Evolutionary conservation across 768 basidiomycete genomes (phyloP).

Genomic region (Tylopilus plumbeoviolaceoides): DNA sequence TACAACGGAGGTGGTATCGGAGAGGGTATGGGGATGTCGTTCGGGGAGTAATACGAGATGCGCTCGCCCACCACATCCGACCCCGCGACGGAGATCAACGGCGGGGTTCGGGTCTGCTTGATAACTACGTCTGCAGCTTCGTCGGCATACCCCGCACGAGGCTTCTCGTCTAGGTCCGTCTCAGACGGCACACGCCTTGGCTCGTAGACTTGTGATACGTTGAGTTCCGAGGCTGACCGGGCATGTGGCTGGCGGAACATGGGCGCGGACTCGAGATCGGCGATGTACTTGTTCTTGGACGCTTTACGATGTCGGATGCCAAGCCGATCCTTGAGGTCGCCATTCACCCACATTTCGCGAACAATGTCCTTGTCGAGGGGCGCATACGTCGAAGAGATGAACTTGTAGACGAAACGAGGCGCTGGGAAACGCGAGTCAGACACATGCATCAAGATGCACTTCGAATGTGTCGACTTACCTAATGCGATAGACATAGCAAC

Average conservation of each 20-base stretch:
- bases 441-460: constrained; percentile 4
- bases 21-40: constrained; percentile 49
- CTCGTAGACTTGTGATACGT: constrained; percentile 42
- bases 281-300: constrained; percentile 36
- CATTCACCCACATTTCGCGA: constrained; percentile 86
- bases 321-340: constrained; percentile 77
- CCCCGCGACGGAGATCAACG: constrained; percentile 9
- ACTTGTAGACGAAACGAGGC: constrained; percentile 80
- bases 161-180: constrained; percentile 14
- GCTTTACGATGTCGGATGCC: constrained; percentile 64
- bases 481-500: constrained; percentile 68
- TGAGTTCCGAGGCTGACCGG: constrained; percentile 63
- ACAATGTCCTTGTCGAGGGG: constrained; percentile 89
- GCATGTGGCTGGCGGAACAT: constrained; percentile 67
- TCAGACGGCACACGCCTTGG: constrained; percentile 37
- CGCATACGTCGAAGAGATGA: constrained; percentile 59
- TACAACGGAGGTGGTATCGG: constrained; percentile 52
- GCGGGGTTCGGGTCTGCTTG: neutral
- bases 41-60: constrained; percentile 59
- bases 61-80: constrained; percentile 11
- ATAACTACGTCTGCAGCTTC: neutral
- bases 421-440: constrained; percentile 38
- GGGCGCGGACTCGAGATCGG: constrained; percentile 58
- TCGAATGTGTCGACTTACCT: constrained; percentile 40
- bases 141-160: neutral